phyloP scores from a whole-genome alignment of 441 rosid species.

The Gossypium davidsonii region DNA sequence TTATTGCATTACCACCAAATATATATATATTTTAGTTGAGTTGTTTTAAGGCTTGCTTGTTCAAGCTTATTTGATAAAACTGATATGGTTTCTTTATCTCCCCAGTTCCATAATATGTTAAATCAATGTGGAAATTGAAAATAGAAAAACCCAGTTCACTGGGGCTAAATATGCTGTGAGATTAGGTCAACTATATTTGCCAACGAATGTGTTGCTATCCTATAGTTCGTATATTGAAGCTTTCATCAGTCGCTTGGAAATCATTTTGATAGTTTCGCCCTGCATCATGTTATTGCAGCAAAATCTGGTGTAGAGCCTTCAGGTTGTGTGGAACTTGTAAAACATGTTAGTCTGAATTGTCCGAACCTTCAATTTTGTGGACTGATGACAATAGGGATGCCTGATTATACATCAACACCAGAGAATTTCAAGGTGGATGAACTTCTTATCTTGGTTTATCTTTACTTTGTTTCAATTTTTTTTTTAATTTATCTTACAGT shows the following conservation, averaged over 20 bases:
- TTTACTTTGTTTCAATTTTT: background rate
- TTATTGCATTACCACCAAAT: background rate
- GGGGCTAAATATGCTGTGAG: background rate
- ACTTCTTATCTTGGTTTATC: background rate
- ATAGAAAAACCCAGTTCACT: background rate
- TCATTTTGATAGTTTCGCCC: constrained; percentile 7
- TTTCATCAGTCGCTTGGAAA: background rate
- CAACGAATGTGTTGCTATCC: background rate
- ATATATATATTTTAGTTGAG: background rate
- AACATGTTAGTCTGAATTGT: constrained; percentile 57
- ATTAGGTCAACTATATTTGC: background rate
- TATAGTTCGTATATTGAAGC: background rate
- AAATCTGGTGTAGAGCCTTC: constrained; percentile 89
- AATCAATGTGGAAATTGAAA: background rate
- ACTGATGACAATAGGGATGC: constrained; percentile 95
- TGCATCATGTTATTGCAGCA: constrained; percentile 43
- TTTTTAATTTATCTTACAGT: constrained; percentile 5
- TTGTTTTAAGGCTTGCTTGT: background rate
- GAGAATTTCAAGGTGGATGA: constrained; percentile 80
- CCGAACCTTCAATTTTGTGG: constrained; percentile 77
- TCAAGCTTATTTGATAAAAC: background rate
- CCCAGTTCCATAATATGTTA: background rate
- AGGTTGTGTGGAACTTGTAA: constrained; percentile 69
- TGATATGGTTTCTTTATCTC: background rate
- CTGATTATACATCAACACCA: constrained; percentile 86